Conservation (phyloP, 345 rosid species). For the Populus davidiana region DNA sequence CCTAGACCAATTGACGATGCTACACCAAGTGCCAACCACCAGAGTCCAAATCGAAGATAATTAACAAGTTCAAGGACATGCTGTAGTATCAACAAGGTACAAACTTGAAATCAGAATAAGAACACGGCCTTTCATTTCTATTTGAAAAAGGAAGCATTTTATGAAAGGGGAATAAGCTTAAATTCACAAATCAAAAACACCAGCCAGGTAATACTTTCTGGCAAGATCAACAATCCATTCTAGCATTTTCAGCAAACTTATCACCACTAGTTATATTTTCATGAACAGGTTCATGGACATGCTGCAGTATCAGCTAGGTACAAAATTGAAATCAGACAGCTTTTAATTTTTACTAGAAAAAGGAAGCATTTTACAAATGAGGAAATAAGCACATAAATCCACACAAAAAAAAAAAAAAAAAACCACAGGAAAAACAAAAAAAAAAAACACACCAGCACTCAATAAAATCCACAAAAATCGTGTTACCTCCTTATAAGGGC, state of each 20-base stretch:
- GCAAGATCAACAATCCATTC: neutral
- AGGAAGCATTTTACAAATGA: too few relatives aligned
- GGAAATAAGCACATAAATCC: too few relatives aligned
- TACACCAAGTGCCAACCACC: constrained; percentile 97
- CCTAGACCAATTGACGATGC: constrained; percentile 99
- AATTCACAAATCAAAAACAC: neutral
- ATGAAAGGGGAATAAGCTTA: neutral
- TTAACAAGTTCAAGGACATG: constrained; percentile 69
- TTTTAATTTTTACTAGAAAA: too few relatives aligned
- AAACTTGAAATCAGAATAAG: neutral
- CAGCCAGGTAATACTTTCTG: neutral
- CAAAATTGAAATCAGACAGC: too few relatives aligned
- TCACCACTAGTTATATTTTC: neutral
- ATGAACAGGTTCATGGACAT: too few relatives aligned
- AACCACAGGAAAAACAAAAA: too few relatives aligned
- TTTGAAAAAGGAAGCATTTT: neutral
- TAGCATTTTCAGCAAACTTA: neutral
- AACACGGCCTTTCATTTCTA: neutral
- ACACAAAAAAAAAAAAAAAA: too few relatives aligned
- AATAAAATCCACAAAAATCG: neutral
- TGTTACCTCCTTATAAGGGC: constrained; percentile 79
- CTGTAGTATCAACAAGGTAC: constrained; percentile 36
- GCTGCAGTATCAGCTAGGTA: too few relatives aligned
- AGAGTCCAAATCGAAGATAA: constrained; percentile 64
- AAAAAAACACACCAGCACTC: neutral